Evolutionary conservation across 768 basidiomycete genomes (phyloP).

Genomic region (Boletus rubroflammeus): DNA sequence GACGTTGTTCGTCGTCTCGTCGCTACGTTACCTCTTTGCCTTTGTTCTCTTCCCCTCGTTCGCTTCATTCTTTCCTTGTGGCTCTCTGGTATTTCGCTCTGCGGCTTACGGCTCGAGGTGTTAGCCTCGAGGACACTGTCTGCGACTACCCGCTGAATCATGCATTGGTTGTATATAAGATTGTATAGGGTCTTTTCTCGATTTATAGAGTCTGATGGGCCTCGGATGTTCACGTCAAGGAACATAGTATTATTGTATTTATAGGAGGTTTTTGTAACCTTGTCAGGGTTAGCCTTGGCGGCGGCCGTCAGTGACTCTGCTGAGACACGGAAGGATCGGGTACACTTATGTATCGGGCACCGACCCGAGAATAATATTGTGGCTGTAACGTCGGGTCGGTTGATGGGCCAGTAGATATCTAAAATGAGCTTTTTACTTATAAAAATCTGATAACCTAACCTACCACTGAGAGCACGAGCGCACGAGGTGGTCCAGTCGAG

Average conservation of each 20-base stretch:
- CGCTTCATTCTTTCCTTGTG: background rate
- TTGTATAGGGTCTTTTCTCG: background rate
- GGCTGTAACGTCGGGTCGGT: no score
- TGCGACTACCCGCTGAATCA: background rate
- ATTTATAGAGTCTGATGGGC: background rate
- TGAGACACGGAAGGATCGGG: no score
- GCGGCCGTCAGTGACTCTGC: background rate
- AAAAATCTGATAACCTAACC: no score
- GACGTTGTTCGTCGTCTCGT: background rate
- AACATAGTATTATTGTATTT: background rate
- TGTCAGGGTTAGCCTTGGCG: background rate
- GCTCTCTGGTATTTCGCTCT: background rate
- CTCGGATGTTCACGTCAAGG: no score
- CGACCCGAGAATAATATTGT: background rate
- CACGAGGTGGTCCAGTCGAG: no score
- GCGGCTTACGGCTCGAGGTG: background rate
- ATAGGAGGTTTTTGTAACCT: background rate
- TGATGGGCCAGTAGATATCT: background rate
- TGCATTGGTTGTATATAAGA: conserved; percentile 6
- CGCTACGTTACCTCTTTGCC: background rate
- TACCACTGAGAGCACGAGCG: no score
- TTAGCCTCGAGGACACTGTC: background rate
- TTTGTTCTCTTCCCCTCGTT: background rate
- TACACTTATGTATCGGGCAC: background rate
- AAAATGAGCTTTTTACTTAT: background rate